Percentiles rank a stretch among this genome's conserved stretches.
Evolutionary conservation across 306 rosid species (phyloP).

Genomic region (Prinsepia uniflora): DNA sequence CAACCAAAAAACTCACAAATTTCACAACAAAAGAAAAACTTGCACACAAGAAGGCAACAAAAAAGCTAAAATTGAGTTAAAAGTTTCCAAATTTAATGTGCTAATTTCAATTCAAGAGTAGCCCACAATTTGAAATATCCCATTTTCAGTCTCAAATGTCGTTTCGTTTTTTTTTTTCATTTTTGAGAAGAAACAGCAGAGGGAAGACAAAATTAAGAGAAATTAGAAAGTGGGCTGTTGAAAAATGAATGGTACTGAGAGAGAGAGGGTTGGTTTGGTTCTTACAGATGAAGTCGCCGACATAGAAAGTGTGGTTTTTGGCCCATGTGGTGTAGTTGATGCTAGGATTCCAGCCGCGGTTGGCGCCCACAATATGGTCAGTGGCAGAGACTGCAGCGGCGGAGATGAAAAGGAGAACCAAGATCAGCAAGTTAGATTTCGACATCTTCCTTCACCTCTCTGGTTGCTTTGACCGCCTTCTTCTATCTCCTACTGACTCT

Average conservation of each 20-base stretch:
- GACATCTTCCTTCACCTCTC: slow-evolving; percentile 11
- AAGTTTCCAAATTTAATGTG: neutral
- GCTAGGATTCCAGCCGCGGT: slow-evolving; percentile 90
- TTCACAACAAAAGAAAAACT: neutral
- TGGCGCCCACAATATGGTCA: slow-evolving; percentile 89
- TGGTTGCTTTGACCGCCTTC: neutral
- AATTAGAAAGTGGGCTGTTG: slow-evolving; percentile 11
- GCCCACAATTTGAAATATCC: neutral
- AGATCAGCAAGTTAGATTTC: slow-evolving; percentile 14
- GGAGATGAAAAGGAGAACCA: slow-evolving; percentile 30
- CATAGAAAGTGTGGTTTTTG: slow-evolving; percentile 79
- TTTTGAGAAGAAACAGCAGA: neutral
- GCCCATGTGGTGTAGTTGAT: slow-evolving; percentile 86
- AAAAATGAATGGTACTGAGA: slow-evolving; percentile 3
- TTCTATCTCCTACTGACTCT: neutral
- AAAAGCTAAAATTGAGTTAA: too few species aligned
- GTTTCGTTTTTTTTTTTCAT: too few species aligned
- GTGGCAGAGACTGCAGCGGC: slow-evolving; percentile 41
- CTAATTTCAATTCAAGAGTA: neutral
- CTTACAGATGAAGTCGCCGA: slow-evolving; percentile 78
- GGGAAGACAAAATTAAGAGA: neutral
- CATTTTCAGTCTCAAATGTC: too few species aligned
- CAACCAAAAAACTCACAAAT: neutral
- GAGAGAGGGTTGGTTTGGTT: neutral
- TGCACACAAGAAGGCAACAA: neutral